Evolutionary conservation across 1,139 yeast species (phyloP), one percentile per base, ranked within the genome.

Genomic region (Yamadazyma diddensiae): DNA sequence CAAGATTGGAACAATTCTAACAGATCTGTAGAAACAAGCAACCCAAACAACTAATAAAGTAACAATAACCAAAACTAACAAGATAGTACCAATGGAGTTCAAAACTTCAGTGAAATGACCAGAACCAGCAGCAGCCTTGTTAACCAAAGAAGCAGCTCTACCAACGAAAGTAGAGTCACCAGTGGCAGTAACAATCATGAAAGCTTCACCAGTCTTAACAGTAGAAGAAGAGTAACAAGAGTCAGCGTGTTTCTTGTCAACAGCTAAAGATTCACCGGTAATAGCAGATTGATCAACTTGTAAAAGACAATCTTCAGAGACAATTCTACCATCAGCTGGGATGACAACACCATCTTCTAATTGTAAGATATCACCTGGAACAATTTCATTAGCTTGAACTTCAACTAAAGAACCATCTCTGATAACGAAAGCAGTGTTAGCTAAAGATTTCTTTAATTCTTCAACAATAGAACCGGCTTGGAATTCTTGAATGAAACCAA

Each of bases 81-180:
- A 77, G 54, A 85, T 78, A 55, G 94, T 83, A 79, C 97, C 97
- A 62, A 90, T 88, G 78, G 95, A 95, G 80, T 88, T 88, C 72
- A 90, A 78, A 47, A 90, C 97, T 73, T 90, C 97, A 53, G 97
- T 90, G 71, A 90, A 90, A 66, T 90, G 97, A 79, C 97, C 97
- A 50, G 77, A 66, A 62, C 95, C 96, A 69, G 79, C 86, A 48
- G 94, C 69, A 57, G 97, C 97, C 73, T 86, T 83, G 87, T 86
- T 86, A 50, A 88, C 97, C 65, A 87, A 79, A 59, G 95, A 86
- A 64, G 96, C 96, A 57, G 96, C 95, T 73, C 95, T 81, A 72
- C 96, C 96, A 51, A 84, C 94, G 68, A 84, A 87, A 47, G 92
- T 83, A 55, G 68, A 65, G 72, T 88, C 96, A 81, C 96, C 97